phyloP scores from a whole-genome alignment of 2,329 filamentous ascomycete species.

The Sarocladium strictum region DNA sequence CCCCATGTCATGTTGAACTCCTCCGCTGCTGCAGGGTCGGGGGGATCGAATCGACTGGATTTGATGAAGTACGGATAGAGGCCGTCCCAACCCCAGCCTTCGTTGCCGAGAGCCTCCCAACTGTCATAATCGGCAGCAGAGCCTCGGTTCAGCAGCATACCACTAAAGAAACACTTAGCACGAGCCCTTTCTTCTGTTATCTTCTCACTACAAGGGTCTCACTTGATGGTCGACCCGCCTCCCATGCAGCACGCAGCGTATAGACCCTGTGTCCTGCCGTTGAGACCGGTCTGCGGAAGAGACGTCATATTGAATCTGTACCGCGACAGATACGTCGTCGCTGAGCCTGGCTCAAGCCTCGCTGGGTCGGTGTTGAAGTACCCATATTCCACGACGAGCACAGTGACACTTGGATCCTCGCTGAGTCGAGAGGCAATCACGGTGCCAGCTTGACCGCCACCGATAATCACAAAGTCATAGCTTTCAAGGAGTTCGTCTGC shows the following conservation, averaged over 20 bases:
- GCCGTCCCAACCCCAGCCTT: conserved; percentile 29
- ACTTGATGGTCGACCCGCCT: conserved; percentile 24
- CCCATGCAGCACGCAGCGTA: conserved; percentile 22
- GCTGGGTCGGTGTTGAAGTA: conserved; percentile 18
- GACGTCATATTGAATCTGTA: conserved; percentile 16
- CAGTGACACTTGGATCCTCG: conserved; percentile 10
- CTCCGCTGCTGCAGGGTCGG: conserved; percentile 14
- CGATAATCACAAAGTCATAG: conserved; percentile 18
- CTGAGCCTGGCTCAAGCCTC: not conserved
- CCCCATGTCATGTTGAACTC: conserved; percentile 16
- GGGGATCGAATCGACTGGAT: conserved; percentile 16
- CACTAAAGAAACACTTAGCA: conserved; percentile 8
- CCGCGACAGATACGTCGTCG: not conserved
- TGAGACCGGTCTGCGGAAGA: conserved; percentile 19
- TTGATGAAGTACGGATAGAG: conserved; percentile 20
- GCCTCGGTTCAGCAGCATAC: conserved; percentile 23
- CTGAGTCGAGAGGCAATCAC: conserved; percentile 19
- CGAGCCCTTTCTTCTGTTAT: too few relatives aligned
- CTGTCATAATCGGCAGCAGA: conserved; percentile 23
- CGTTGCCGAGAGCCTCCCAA: conserved; percentile 31
- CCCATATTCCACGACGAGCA: conserved; percentile 23
- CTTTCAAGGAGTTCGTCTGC: conserved; percentile 10
- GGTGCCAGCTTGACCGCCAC: conserved; percentile 20
- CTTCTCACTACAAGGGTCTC: too few relatives aligned
- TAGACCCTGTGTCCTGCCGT: conserved; percentile 15